Conservation (phyloP, 1,284 basidiomycete species). For the Retiboletus fuscus region DNA sequence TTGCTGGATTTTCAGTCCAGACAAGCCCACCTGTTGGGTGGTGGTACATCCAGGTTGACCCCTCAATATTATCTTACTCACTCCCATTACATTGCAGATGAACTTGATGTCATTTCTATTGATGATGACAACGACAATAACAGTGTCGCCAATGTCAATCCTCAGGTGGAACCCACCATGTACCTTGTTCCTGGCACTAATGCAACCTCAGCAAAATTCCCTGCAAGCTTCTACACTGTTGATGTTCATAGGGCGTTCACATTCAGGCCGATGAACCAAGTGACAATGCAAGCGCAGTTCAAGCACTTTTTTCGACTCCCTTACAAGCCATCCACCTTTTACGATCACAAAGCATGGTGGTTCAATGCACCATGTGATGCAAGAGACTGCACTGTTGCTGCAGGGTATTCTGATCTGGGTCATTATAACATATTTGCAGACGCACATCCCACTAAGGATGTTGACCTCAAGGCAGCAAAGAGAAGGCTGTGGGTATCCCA, state of each 20-base stretch:
- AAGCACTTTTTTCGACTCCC: not conserved
- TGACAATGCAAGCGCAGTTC: not conserved
- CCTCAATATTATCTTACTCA: too few species aligned
- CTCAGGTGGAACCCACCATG: not conserved
- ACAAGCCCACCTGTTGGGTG: too few species aligned
- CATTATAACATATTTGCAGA: not conserved
- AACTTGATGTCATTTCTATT: not conserved
- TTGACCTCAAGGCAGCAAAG: not conserved
- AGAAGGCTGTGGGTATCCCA: not conserved
- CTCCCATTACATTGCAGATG: not conserved
- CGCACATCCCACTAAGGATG: not conserved
- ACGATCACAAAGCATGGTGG: constrained; percentile 8
- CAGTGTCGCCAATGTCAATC: not conserved
- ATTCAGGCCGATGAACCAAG: not conserved
- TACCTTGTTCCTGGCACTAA: not conserved
- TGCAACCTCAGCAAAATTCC: not conserved
- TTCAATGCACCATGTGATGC: not conserved
- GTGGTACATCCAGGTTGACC: too few species aligned
- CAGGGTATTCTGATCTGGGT: not conserved
- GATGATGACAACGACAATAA: not conserved
- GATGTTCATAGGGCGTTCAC: not conserved
- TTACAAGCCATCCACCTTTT: constrained; percentile 10
- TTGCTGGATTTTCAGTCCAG: too few species aligned
- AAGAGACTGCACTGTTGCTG: not conserved
- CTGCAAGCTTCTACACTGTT: not conserved